These are phyloP conservation scores for Septoria petroselini DNA, from an alignment of 2,329 filamentous ascomycete species.

Conservation along the genomic window DNA sequence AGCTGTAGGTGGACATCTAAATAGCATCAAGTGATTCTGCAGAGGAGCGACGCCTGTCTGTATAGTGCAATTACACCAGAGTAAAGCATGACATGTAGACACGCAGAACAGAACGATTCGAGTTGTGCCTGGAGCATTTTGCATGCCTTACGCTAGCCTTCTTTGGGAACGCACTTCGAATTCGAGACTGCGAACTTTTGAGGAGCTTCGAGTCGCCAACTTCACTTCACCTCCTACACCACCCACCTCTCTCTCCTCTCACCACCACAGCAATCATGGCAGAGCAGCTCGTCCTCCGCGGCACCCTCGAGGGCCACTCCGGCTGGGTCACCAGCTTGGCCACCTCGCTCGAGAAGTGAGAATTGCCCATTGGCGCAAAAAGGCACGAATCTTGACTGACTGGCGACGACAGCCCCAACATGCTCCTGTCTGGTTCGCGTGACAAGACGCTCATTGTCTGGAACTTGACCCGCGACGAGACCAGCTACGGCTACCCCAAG, in stretches of 20 bases:
- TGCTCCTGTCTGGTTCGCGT: constrained; percentile 95
- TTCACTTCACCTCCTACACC: not conserved
- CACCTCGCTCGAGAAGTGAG: constrained; percentile 94
- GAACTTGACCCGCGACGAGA: constrained; percentile 99
- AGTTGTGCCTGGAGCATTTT: not conserved
- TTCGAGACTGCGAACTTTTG: constrained; percentile 9
- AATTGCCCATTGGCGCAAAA: constrained; percentile 36
- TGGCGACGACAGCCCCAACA: constrained; percentile 72
- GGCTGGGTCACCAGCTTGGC: constrained; percentile 99
- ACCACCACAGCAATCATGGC: constrained; percentile 33
- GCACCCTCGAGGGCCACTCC: constrained; percentile 74
- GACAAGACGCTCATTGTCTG: constrained; percentile 99
- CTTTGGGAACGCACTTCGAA: not conserved
- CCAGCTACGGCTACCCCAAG: constrained; percentile 98
- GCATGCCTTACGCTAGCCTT: constrained; percentile 3
- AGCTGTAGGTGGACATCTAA: constrained; percentile 52
- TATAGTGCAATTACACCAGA: constrained; percentile 10
- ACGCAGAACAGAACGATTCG: too few relatives aligned
- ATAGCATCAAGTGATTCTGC: not conserved
- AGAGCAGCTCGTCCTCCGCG: constrained; percentile 45
- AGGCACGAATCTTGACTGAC: constrained; percentile 10
- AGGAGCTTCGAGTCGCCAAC: not conserved
- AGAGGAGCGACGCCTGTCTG: constrained; percentile 1
- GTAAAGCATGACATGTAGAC: too few relatives aligned
- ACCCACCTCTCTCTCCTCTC: not conserved